Conservation (phyloP, 2,329 filamentous ascomycete genomes). For the Leptographium flavum region DNA sequence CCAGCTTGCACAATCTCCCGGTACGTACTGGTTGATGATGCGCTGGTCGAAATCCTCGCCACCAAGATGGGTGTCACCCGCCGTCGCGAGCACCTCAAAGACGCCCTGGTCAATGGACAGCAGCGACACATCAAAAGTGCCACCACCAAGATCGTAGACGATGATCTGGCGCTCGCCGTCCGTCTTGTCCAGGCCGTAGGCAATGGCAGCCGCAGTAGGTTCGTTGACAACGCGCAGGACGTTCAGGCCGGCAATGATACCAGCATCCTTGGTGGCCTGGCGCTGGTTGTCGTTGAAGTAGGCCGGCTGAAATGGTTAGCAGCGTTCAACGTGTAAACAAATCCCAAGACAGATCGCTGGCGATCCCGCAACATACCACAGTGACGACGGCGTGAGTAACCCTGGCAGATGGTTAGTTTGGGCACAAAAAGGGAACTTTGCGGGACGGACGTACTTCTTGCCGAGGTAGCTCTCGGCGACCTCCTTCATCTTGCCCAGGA, state of each 20-base stretch:
- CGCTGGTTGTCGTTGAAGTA: slow-evolving; percentile 99
- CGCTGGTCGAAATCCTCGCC: slow-evolving; percentile 99
- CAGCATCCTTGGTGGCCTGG: slow-evolving; percentile 93
- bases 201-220: slow-evolving; percentile 87
- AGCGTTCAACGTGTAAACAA: neutral
- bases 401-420: slow-evolving; percentile 8
- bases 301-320: slow-evolving; percentile 39
- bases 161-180: slow-evolving; percentile 76
- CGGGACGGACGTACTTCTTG: slow-evolving; percentile 72
- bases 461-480: slow-evolving; percentile 61
- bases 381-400: slow-evolving; percentile 84
- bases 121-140: slow-evolving; percentile 89
- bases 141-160: slow-evolving; percentile 87
- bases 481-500: slow-evolving; percentile 48
- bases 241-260: slow-evolving; percentile 81
- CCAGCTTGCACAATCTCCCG: too few species aligned
- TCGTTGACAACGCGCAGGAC: slow-evolving; percentile 95
- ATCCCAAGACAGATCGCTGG: neutral
- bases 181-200: slow-evolving; percentile 84
- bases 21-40: slow-evolving; percentile 59
- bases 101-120: slow-evolving; percentile 84
- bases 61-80: slow-evolving; percentile 94
- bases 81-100: slow-evolving; percentile 87
- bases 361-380: slow-evolving; percentile 41
- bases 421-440: slow-evolving; percentile 21